Percentiles rank a stretch among this genome's conserved stretches.
These are phyloP conservation scores for Calonectria pauciramosa DNA, from an alignment of 2,329 filamentous ascomycete genomes.

Conservation along the genomic window DNA sequence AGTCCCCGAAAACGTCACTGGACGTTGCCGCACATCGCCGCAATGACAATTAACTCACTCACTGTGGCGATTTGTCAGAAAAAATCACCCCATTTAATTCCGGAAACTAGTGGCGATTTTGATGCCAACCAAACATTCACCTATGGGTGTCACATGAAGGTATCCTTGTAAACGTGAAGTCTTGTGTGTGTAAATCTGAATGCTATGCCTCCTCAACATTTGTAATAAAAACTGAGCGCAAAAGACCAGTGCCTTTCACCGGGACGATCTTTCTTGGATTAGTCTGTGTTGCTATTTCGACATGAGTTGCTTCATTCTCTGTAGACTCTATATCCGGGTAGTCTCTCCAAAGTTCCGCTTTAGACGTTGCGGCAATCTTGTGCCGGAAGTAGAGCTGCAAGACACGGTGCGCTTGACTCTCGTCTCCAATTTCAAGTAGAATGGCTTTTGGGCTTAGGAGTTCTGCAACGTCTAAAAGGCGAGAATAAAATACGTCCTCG, in stretches of 20 bases:
- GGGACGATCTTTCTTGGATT: slow-evolving; percentile 45
- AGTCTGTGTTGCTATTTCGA: slow-evolving; percentile 40
- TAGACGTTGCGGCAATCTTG: slow-evolving; percentile 45
- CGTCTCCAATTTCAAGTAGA: slow-evolving; percentile 80
- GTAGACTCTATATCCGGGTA: slow-evolving; percentile 62
- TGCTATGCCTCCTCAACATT: background rate
- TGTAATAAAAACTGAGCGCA: slow-evolving; percentile 58
- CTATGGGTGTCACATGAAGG: background rate
- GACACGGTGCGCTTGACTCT: slow-evolving; percentile 76
- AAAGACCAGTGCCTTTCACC: slow-evolving; percentile 62
- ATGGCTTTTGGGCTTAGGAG: slow-evolving; percentile 66
- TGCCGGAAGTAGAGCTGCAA: slow-evolving; percentile 59
- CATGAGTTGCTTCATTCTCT: slow-evolving; percentile 42
- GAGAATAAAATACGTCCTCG: slow-evolving; percentile 76
- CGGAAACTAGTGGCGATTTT: background rate
- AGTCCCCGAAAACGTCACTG: background rate
- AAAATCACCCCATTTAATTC: background rate
- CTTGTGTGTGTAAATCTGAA: slow-evolving; percentile 11
- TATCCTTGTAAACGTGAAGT: background rate
- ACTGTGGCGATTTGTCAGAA: background rate
- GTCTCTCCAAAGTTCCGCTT: slow-evolving; percentile 81
- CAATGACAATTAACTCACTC: slow-evolving; percentile 7
- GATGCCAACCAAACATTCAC: background rate
- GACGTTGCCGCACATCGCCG: slow-evolving; percentile 7
- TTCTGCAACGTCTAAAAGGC: slow-evolving; percentile 69